Conservation (phyloP, 1,284 basidiomycete genomes). For the Schizophyllum commune region DNA sequence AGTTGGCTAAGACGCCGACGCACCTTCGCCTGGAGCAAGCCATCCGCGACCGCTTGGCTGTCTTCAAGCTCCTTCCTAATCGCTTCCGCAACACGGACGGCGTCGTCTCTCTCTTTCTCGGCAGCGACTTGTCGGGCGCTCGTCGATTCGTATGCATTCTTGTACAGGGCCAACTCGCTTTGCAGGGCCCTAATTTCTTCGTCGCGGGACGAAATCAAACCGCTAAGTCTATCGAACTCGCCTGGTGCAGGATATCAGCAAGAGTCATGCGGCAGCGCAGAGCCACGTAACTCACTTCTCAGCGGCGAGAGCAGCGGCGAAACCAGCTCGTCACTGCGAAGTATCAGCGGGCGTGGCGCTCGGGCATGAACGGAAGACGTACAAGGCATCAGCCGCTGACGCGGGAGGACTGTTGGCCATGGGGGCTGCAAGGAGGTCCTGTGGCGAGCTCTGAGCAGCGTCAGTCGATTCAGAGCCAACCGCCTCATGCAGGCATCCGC, state of each 20-base stretch:
- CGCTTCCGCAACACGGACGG: not conserved
- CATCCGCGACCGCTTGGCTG: too few species aligned
- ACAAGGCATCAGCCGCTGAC: too few species aligned
- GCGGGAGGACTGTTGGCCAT: too few species aligned
- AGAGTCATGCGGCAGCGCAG: not conserved
- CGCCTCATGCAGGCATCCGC: too few species aligned
- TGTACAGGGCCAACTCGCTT: not conserved
- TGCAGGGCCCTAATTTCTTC: not conserved
- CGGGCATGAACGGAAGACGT: too few species aligned
- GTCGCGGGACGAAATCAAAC: not conserved
- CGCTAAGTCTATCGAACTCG: not conserved
- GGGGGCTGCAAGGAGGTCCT: too few species aligned
- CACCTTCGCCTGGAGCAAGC: too few species aligned
- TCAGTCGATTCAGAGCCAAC: too few species aligned
- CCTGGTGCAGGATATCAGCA: not conserved
- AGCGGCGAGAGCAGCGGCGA: not conserved
- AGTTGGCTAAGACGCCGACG: too few species aligned
- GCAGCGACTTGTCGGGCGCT: not conserved
- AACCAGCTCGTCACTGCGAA: not conserved
- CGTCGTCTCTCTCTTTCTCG: not conserved
- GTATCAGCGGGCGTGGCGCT: not conserved
- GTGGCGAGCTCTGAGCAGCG: too few species aligned
- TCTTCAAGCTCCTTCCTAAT: too few species aligned
- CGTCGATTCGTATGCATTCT: not conserved
- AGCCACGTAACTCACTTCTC: not conserved